These are phyloP conservation scores for Epichloe gansuensis DNA, from an alignment of 2,329 filamentous ascomycete species.

Conservation along the genomic window DNA sequence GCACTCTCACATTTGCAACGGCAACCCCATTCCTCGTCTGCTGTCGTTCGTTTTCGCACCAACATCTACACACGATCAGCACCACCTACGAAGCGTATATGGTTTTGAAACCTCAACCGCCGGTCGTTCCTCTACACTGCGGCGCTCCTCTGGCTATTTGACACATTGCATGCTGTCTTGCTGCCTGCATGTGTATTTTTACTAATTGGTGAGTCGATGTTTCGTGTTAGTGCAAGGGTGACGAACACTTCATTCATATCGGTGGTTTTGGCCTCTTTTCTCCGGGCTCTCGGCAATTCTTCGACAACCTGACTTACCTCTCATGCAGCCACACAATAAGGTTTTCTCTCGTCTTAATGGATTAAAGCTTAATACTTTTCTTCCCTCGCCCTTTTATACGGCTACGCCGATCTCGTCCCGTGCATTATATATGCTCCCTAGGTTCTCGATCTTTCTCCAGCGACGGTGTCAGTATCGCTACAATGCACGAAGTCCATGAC, in stretches of 20 bases:
- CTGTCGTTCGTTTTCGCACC: conserved; percentile 11
- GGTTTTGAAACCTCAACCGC: conserved; percentile 4
- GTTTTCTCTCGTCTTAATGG: neutral
- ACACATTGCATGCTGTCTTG: conserved; percentile 1
- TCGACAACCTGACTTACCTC: neutral
- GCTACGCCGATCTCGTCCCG: neutral
- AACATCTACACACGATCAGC: conserved; percentile 13
- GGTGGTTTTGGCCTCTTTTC: neutral
- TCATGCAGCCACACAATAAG: neutral
- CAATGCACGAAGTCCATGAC: conserved; percentile 11
- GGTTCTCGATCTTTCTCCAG: conserved; percentile 1
- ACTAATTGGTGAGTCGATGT: conserved; percentile 4
- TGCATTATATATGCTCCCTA: neutral
- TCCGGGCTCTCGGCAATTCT: neutral
- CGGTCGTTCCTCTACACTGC: neutral
- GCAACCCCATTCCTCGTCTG: conserved; percentile 15
- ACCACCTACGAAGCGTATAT: conserved; percentile 8
- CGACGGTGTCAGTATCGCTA: conserved; percentile 7
- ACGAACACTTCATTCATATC: conserved; percentile 1
- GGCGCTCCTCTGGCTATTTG: neutral
- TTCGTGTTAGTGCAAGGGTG: conserved; percentile 7
- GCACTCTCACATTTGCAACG: conserved; percentile 14
- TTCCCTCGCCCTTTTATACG: neutral
- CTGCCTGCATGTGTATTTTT: conserved; percentile 1
- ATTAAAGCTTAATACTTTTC: neutral